Percentiles rank a stretch among this genome's conserved stretches.
These are phyloP conservation scores for Talaromyces sp. DNA, from an alignment of 2,329 filamentous ascomycete species.

Conservation along the genomic window DNA sequence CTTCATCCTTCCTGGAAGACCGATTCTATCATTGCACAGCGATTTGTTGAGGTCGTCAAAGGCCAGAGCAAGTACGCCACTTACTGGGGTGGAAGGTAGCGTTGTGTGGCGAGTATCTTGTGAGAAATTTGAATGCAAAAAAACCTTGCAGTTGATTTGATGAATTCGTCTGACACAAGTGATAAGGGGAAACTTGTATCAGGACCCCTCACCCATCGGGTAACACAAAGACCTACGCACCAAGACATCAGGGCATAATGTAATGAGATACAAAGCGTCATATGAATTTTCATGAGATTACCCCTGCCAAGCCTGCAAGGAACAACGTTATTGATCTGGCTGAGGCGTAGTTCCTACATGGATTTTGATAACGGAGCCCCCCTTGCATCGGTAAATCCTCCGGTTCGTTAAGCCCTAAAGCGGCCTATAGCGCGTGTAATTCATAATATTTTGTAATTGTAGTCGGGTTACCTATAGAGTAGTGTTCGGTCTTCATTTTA, in stretches of 20 bases:
- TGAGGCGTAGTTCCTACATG: background rate
- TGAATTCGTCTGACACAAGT: background rate
- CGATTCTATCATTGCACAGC: constrained; percentile 54
- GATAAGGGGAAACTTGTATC: background rate
- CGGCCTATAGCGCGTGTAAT: background rate
- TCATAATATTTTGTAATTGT: background rate
- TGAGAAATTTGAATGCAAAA: background rate
- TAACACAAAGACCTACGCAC: background rate
- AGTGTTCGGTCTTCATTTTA: background rate
- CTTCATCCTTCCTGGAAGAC: constrained; percentile 68
- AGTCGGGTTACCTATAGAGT: background rate
- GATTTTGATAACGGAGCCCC: background rate
- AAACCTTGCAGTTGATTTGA: no score
- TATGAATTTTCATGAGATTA: background rate
- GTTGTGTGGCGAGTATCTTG: background rate
- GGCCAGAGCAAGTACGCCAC: constrained; percentile 39
- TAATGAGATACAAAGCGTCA: background rate
- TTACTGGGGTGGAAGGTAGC: constrained; percentile 24
- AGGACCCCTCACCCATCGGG: background rate
- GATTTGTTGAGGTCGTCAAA: constrained; percentile 55
- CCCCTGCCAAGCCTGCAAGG: constrained; percentile 17
- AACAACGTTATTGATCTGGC: background rate
- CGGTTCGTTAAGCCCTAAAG: background rate
- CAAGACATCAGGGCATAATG: background rate
- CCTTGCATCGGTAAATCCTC: constrained; percentile 12